Evolutionary conservation across 352 stramenopile genomes (phyloP).

Genomic region (Phytophthora hybrid): DNA sequence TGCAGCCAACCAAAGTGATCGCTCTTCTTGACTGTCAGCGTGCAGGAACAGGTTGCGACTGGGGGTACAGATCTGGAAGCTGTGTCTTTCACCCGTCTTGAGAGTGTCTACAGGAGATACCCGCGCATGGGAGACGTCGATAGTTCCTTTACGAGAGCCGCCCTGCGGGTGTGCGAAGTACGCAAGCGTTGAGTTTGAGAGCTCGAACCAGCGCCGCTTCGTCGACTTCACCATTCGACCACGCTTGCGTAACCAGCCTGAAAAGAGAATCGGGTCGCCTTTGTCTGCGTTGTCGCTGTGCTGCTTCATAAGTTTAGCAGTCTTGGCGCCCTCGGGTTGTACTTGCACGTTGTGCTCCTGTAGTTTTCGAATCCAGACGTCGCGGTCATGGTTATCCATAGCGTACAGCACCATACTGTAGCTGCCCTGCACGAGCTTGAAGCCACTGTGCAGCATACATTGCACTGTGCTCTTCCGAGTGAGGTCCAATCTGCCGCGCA

Average conservation of each 20-base stretch:
- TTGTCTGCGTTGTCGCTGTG: slow-evolving; percentile 61
- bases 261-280: slow-evolving; percentile 67
- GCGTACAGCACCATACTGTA: slow-evolving; percentile 87
- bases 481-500: slow-evolving; percentile 81
- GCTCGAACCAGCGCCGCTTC: slow-evolving; percentile 90
- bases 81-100: slow-evolving; percentile 85
- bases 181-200: slow-evolving; percentile 69
- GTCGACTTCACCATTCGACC: slow-evolving; percentile 87
- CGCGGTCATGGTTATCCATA: slow-evolving; percentile 74
- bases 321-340: slow-evolving; percentile 62
- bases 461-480: slow-evolving; percentile 69
- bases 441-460: slow-evolving; percentile 77
- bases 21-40: slow-evolving; percentile 88
- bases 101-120: slow-evolving; percentile 79
- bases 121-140: slow-evolving; percentile 64
- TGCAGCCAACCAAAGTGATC: slow-evolving; percentile 79
- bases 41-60: slow-evolving; percentile 77
- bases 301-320: slow-evolving; percentile 64
- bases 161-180: slow-evolving; percentile 85
- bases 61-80: slow-evolving; percentile 74
- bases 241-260: slow-evolving; percentile 86
- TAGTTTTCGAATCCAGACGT: slow-evolving; percentile 87
- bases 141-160: slow-evolving; percentile 74
- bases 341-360: slow-evolving; percentile 76
- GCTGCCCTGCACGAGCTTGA: slow-evolving; percentile 76